A percentile compares a stretch with the other conserved stretches of the same genome.
Evolutionary conservation across 495 filamentous ascomycete species (phyloP).

Genomic region (Lichenothelia convexa): DNA sequence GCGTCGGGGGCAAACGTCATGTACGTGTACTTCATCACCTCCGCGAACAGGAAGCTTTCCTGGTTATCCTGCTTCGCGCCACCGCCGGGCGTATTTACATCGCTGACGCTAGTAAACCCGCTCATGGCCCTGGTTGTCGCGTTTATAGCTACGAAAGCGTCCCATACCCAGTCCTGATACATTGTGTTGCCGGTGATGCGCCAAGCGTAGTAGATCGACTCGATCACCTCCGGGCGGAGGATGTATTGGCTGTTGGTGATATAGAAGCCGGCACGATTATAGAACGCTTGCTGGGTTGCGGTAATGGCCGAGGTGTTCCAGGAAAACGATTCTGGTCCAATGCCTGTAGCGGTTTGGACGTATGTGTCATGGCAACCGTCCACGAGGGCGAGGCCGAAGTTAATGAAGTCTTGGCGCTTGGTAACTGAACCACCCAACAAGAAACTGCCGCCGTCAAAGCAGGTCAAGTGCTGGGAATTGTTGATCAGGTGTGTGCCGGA

Average conservation of each 20-base stretch:
- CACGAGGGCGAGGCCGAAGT: slow-evolving; percentile 61
- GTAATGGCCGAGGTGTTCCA: slow-evolving; percentile 41
- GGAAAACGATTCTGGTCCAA: slow-evolving; percentile 61
- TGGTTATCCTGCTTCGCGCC: slow-evolving; percentile 49
- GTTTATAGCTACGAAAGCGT: slow-evolving; percentile 56
- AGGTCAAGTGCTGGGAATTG: slow-evolving; percentile 37
- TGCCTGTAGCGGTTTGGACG: slow-evolving; percentile 42
- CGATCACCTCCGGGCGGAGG: slow-evolving; percentile 69
- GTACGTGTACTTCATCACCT: slow-evolving; percentile 76
- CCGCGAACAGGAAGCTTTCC: slow-evolving; percentile 84
- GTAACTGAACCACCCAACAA: slow-evolving; percentile 66
- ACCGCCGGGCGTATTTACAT: slow-evolving; percentile 49
- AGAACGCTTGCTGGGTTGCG: slow-evolving; percentile 35
- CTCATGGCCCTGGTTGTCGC: slow-evolving; percentile 39
- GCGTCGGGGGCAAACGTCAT: slow-evolving; percentile 40
- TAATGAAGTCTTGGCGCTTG: slow-evolving; percentile 38
- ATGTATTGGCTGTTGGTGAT: slow-evolving; percentile 43
- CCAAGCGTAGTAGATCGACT: slow-evolving; percentile 80
- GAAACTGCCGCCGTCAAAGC: slow-evolving; percentile 78
- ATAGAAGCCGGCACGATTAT: slow-evolving; percentile 51
- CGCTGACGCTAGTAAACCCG: slow-evolving; percentile 43
- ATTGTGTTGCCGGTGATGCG: slow-evolving; percentile 47
- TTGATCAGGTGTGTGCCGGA: slow-evolving; percentile 27
- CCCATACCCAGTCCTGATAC: slow-evolving; percentile 55
- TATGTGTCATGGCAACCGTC: slow-evolving; percentile 63